Percentiles rank a stretch among this genome's conserved stretches.
Conservation (phyloP, 306 rosid species). For the Urtica urens region DNA sequence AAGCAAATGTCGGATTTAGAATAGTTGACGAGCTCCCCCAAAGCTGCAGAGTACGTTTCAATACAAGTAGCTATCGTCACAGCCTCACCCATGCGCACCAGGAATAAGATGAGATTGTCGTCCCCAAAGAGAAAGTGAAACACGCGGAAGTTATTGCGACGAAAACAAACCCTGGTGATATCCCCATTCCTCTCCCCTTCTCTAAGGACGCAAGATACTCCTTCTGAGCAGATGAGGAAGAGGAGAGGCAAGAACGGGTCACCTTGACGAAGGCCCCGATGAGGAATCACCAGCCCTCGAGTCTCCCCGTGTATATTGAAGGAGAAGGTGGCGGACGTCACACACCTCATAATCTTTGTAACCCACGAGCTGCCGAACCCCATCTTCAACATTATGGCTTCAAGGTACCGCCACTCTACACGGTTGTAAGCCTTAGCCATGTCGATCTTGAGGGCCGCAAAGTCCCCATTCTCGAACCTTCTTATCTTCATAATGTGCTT, state of each 20-base stretch:
- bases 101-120: background rate
- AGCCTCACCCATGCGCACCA: too few relatives aligned
- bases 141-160: too few relatives aligned
- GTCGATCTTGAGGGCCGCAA: too few relatives aligned
- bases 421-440: background rate
- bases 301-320: background rate
- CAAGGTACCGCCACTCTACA: background rate
- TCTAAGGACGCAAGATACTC: too few relatives aligned
- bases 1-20: background rate
- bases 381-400: background rate
- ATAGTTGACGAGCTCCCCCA: background rate
- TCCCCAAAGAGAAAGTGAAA: background rate
- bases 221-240: background rate
- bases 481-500: background rate
- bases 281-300: background rate
- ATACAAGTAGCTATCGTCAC: background rate
- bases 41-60: background rate
- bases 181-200: too few relatives aligned
- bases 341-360: background rate
- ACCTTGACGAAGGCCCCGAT: background rate
- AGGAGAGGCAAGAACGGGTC: background rate
- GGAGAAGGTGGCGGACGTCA: background rate
- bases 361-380: background rate
- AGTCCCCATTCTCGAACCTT: background rate
- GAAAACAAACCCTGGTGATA: background rate